Conservation (phyloP, 2,329 filamentous ascomycete genomes). For the Daldinia eschscholtzii region DNA sequence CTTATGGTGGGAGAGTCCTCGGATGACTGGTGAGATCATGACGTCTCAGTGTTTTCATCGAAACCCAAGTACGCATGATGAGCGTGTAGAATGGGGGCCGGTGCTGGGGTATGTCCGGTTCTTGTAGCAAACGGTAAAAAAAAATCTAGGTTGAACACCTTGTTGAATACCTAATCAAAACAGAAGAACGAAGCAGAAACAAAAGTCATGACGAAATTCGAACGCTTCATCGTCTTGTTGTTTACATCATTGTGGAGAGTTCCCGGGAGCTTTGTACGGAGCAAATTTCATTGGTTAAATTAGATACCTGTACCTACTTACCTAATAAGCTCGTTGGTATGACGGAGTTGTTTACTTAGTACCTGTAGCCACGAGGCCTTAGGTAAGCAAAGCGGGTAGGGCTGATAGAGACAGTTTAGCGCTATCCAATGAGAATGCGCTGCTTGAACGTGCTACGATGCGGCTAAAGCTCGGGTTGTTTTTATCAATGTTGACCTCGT, state of each 20-base stretch:
- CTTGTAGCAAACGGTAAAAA: conserved; percentile 16
- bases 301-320: not conserved
- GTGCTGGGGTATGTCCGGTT: conserved; percentile 1
- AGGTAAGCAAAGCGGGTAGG: too few species aligned
- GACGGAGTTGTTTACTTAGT: not conserved
- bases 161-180: not conserved
- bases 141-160: conserved; percentile 8
- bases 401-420: too few species aligned
- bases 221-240: conserved; percentile 12
- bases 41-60: conserved; percentile 42
- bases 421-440: too few species aligned
- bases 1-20: conserved; percentile 39
- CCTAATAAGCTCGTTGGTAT: too few species aligned
- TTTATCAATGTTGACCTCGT: too few species aligned
- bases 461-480: too few species aligned
- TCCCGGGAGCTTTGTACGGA: not conserved
- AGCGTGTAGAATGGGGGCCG: not conserved
- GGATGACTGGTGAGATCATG: conserved; percentile 45
- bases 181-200: conserved; percentile 5
- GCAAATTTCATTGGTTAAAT: not conserved
- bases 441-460: too few species aligned
- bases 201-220: conserved; percentile 43
- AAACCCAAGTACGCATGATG: conserved; percentile 25
- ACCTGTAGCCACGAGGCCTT: not conserved
- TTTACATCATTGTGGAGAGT: conserved; percentile 39